Conservation (phyloP, 495 filamentous ascomycete species). For the Xylaria cubensis region DNA sequence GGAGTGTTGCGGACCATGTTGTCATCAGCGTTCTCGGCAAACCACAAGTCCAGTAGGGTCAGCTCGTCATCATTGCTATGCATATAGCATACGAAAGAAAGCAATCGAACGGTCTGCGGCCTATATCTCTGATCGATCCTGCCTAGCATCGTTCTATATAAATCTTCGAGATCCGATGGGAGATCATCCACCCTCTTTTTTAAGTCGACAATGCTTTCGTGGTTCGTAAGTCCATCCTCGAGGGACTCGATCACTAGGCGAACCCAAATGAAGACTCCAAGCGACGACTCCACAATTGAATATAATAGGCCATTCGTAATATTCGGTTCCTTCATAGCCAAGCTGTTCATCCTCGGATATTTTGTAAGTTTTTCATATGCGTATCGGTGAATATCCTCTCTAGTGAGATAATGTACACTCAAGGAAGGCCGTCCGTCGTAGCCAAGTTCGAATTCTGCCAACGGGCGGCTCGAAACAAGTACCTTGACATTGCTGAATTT, state of each 20-base stretch:
- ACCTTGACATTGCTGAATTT: not conserved
- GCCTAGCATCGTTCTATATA: not conserved
- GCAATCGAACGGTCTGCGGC: not conserved
- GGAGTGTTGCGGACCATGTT: not conserved
- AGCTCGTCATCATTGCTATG: not conserved
- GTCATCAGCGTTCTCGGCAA: not conserved
- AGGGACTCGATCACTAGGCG: not conserved
- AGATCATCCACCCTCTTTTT: not conserved
- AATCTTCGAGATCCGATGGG: not conserved
- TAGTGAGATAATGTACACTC: not conserved
- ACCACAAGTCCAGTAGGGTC: not conserved
- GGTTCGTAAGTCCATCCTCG: not conserved
- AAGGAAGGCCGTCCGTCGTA: not conserved
- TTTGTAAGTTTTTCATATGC: not conserved
- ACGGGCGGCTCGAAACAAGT: not conserved
- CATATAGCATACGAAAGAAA: not conserved
- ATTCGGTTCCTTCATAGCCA: not conserved
- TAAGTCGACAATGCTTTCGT: not conserved
- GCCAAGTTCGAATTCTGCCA: not conserved
- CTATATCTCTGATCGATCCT: not conserved
- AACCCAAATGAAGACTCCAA: slow-evolving; percentile 6
- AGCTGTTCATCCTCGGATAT: not conserved
- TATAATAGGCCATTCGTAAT: not conserved
- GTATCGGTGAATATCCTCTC: not conserved
- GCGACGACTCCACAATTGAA: not conserved